Conservation (phyloP, 352 stramenopile genomes). For the Pythium grandisporangium region DNA sequence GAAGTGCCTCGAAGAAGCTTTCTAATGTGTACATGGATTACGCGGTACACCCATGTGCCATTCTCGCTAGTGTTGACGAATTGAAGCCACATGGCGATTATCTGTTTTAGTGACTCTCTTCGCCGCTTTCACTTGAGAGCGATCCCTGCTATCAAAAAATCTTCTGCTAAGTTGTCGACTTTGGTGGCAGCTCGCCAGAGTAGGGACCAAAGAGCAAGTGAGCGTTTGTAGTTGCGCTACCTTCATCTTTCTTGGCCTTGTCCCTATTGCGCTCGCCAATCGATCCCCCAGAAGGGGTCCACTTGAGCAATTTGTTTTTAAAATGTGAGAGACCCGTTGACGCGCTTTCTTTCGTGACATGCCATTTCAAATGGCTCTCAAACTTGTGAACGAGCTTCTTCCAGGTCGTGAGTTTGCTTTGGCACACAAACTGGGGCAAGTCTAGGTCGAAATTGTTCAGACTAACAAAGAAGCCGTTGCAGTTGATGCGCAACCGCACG, state of each 20-base stretch:
- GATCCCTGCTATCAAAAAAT: too few relatives aligned
- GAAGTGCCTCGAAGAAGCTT: conserved; percentile 43
- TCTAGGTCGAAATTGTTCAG: conserved; percentile 75
- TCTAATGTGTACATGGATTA: conserved; percentile 12
- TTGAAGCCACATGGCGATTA: too few relatives aligned
- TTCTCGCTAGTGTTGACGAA: conserved; percentile 7
- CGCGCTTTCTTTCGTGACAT: conserved; percentile 72
- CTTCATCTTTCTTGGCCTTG: conserved; percentile 55
- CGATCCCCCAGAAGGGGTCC: too few relatives aligned
- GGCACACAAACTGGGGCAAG: conserved; percentile 66
- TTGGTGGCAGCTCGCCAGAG: too few relatives aligned
- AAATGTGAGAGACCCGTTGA: conserved; percentile 78
- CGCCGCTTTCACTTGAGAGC: too few relatives aligned
- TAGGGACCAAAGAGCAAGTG: conserved; percentile 78
- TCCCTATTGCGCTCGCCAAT: conserved; percentile 47
- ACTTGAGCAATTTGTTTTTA: conserved; percentile 82
- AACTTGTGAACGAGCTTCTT: conserved; percentile 81
- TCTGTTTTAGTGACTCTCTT: too few relatives aligned
- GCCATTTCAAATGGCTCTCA: conserved; percentile 76
- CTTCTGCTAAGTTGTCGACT: too few relatives aligned
- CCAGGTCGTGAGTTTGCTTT: conserved; percentile 73
- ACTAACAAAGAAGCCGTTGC: conserved; percentile 82
- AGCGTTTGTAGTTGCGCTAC: conserved; percentile 41
- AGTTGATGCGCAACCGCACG: conserved; percentile 71
- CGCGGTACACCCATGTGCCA: too few relatives aligned